Evolutionary conservation across 345 rosid species (phyloP), one percentile per base, ranked within the genome.

Genomic region (Ceriops tagal): DNA sequence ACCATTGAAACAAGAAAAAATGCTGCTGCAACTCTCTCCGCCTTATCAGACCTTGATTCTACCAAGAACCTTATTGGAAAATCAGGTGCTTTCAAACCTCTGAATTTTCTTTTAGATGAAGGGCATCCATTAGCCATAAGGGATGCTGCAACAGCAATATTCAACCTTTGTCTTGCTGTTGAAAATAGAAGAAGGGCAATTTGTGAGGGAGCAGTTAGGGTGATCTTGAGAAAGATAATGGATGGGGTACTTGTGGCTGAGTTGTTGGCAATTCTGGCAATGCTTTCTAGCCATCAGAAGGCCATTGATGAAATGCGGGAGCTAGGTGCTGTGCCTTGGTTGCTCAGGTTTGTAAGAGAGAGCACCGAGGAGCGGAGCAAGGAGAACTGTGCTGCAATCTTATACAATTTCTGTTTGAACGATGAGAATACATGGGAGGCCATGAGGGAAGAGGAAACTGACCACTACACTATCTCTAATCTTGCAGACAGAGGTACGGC

Each of bases 21-120:
- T 77, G 81, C 88, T 43, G 89, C 92, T 8, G 85, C 85, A 6
- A 78, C 92, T 62, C 78, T 87, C 6, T 72, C 71, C 31, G 60
- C 85, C 34, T 76, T 89, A 30, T 81, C 83, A 31, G 73, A 73
- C 37, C 65, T 73, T 6, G 82, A 82, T 65, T 71, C 78, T 5
- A 73, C 67, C 73, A 80, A 70, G 77, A 37, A 34, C 32, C 27
- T 68, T 37, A 85, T 83, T n/a, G 96, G 86, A 58, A 70, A 79
- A 70, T 74, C 78, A 0, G 96, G 83, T 73, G 83, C 87, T 21
- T 43, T 89, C 24, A 68, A 32, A 68, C 87, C 86, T 26, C 78
- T 89, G 70, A 60, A 87, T 51, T 75, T 69, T 21, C 83, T 85
- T 20, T 34, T 89, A 34, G 70, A 69, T 43, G 85, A 81, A 34